Base-by-base conservation (phyloP, 2,329 filamentous ascomycete species). In the Clarireedia sp. region DNA sequence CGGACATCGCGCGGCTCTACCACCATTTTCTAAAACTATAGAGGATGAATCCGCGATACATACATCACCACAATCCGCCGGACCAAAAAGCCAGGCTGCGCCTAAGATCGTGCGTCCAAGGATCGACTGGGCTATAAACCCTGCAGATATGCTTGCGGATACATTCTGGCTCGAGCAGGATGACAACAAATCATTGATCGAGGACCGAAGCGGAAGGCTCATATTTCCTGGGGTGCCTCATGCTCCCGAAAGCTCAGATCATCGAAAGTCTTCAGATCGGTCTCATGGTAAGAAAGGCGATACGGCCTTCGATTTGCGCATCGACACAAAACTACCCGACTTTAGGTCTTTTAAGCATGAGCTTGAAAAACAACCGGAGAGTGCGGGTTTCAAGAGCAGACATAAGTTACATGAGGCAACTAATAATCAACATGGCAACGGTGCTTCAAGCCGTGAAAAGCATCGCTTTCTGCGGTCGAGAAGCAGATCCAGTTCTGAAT, bases 81-180 rank as follows among this genome's bases (percentile, higher is more conserved):
- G 70, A 45, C 69, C 68, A 54, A 70, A 74, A 58, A 73, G 33
- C 26, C 61, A 63, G 37, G 48, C 52, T 16, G 45, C 52, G 4
- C 33, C 75, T 12, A 90, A 90, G 59, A 74, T 81, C 3, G 83
- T 84, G 55, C 81, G 90, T 48, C 85, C 87, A 1, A 82, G 89
- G 57, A 83, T 90, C 23, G 90, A 95, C 66, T 97, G 94, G 94
- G 79, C 82, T 40, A 82, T 91, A 17, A 82, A 87, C 45, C 89
- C 92, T 0, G 85, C 88, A 55, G 91, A 97, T 68, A 79, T 96
- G 69, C 75, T 97, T 47, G 91, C 91, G 4, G 94, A 99, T 73
- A 78, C 87, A 1, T 89, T 91, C 66, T 99, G 94, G 94, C 73
- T 95, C 21, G 90, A 96, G 68, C 84, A 91, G 64, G 82, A 80